These are phyloP conservation scores for Kwoniella sp. DNA, from an alignment of 768 basidiomycete genomes.

Conservation along the genomic window DNA sequence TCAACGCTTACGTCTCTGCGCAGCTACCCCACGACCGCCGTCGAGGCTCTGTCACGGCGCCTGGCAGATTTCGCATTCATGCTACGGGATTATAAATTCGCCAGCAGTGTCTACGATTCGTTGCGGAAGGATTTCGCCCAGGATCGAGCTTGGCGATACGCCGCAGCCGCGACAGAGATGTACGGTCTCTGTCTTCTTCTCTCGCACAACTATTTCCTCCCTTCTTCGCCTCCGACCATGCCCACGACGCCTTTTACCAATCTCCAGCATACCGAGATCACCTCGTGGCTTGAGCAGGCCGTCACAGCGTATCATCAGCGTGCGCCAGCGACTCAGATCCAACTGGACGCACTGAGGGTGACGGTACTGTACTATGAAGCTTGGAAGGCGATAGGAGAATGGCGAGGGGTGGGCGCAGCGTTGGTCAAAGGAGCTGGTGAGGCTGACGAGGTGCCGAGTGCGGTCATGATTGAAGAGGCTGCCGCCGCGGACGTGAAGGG, in stretches of 20 bases:
- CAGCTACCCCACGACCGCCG: constrained; percentile 55
- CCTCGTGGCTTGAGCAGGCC: constrained; percentile 55
- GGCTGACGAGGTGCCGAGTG: constrained; percentile 58
- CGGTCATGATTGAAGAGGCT: constrained; percentile 59
- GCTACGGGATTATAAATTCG: constrained; percentile 84
- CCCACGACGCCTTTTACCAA: constrained; percentile 37
- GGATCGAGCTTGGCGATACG: constrained; percentile 56
- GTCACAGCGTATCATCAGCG: constrained; percentile 40
- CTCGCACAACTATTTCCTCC: constrained; percentile 55
- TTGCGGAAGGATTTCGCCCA: constrained; percentile 69
- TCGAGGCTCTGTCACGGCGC: constrained; percentile 62
- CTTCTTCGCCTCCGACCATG: constrained; percentile 37
- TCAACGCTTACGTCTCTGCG: constrained; percentile 4
- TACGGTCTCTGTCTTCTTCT: constrained; percentile 59
- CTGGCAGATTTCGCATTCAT: constrained; percentile 94
- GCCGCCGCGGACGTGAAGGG: constrained; percentile 52
- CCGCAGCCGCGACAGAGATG: constrained; percentile 77
- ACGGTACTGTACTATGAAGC: constrained; percentile 56
- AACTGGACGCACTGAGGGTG: constrained; percentile 53
- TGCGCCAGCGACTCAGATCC: constrained; percentile 35
- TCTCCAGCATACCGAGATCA: constrained; percentile 48
- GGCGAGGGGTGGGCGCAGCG: constrained; percentile 40
- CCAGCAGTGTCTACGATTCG: constrained; percentile 79
- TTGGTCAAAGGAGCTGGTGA: constrained; percentile 55
- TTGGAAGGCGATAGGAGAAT: constrained; percentile 51